phyloP scores from a whole-genome alignment of 768 basidiomycete genomes.

The Amanita jacksonii region DNA sequence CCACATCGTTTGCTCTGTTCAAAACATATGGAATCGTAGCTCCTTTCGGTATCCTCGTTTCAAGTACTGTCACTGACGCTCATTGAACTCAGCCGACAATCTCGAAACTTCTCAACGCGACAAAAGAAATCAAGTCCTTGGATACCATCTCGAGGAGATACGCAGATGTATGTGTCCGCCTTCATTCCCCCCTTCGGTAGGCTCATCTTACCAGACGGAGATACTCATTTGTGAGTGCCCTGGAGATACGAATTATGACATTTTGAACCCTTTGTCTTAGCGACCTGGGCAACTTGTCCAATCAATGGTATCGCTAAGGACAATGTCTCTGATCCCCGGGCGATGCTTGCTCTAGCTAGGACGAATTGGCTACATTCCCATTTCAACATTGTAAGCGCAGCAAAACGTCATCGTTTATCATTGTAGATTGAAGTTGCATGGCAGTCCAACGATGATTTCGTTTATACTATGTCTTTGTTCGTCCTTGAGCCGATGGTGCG shows the following conservation, averaged over 20 bases:
- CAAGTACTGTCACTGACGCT: too few species aligned
- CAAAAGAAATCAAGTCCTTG: constrained; percentile 28
- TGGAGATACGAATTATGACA: not conserved
- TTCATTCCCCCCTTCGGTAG: not conserved
- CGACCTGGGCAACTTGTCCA: constrained; percentile 1
- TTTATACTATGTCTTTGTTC: constrained; percentile 33
- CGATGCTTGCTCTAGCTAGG: constrained; percentile 27
- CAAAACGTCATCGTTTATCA: too few species aligned
- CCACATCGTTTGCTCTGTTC: constrained; percentile 40
- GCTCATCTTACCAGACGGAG: constrained; percentile 26
- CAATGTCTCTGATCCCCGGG: constrained; percentile 22
- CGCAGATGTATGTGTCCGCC: constrained; percentile 32
- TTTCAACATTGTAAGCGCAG: constrained; percentile 27
- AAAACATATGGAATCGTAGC: constrained; percentile 42
- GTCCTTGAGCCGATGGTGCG: constrained; percentile 29
- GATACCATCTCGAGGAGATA: constrained; percentile 33
- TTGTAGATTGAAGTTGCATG: too few species aligned
- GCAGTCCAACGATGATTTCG: constrained; percentile 32
- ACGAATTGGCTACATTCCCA: constrained; percentile 30
- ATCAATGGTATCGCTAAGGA: constrained; percentile 6
- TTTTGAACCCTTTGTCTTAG: not conserved
- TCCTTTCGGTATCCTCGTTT: not conserved
- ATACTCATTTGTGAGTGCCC: constrained; percentile 27
- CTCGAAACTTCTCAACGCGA: constrained; percentile 31
- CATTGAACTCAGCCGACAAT: constrained; percentile 30